phyloP scores from a whole-genome alignment of 164 flowering plant genomes.

The Magnolia changhungtana region DNA sequence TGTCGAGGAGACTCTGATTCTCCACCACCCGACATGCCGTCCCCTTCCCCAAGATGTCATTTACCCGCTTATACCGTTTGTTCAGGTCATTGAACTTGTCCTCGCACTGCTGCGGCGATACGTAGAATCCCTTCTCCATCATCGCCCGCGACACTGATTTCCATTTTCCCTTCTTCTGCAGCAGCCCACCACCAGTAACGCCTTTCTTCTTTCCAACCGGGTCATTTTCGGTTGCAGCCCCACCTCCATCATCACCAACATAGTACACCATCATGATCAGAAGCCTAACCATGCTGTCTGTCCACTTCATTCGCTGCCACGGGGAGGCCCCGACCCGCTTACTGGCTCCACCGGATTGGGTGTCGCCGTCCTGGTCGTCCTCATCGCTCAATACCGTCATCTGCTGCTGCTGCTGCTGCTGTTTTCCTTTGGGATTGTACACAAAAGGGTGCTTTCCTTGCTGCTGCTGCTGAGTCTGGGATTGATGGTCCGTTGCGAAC shows the following conservation, averaged over 20 bases:
- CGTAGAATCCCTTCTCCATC: conserved; percentile 88
- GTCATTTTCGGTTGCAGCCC: conserved; percentile 30
- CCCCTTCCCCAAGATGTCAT: conserved; percentile 83
- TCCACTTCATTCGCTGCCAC: conserved; percentile 93
- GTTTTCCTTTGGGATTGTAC: conserved; percentile 11
- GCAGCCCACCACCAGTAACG: conserved; percentile 39
- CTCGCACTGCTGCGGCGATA: conserved; percentile 96
- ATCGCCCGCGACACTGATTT: conserved; percentile 78
- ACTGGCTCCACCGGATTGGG: conserved; percentile 25
- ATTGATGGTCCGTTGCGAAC: conserved; percentile 14
- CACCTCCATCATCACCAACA: conserved; percentile 48
- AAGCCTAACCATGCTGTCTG: conserved; percentile 67
- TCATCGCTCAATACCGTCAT: conserved; percentile 18
- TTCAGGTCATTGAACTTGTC: conserved; percentile 95
- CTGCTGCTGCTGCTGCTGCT: conserved; percentile 9
- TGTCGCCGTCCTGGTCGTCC: conserved; percentile 21
- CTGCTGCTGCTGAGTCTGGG: conserved; percentile 14
- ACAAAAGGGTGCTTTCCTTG: not conserved
- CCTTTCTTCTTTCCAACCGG: conserved; percentile 20
- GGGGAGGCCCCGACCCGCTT: conserved; percentile 45
- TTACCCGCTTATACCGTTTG: conserved; percentile 95
- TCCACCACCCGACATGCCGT: conserved; percentile 89
- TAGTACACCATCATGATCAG: conserved; percentile 53
- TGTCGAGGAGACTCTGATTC: conserved; percentile 73
- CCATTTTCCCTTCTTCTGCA: conserved; percentile 93